Percentiles rank a stretch among this genome's conserved stretches.
Evolutionary conservation across 1,139 yeast genomes (phyloP).

Genomic region (Wickerhamomyces sp.): DNA sequence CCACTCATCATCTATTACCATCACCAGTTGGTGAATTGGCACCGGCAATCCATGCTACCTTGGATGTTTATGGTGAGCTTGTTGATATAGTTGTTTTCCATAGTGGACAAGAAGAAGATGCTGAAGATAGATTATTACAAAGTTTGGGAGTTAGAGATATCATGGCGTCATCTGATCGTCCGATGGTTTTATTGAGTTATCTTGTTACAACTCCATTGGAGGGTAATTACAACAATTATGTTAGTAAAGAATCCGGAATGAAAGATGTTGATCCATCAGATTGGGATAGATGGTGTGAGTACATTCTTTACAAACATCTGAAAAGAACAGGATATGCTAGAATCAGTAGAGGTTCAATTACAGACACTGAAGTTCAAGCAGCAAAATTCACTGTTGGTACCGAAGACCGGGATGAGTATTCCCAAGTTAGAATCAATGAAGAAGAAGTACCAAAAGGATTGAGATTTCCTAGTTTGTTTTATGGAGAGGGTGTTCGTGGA

Average conservation of each 20-base stretch:
- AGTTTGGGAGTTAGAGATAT: slow-evolving; percentile 69
- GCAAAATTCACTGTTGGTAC: slow-evolving; percentile 77
- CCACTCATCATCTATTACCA: slow-evolving; percentile 88
- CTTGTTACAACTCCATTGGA: slow-evolving; percentile 80
- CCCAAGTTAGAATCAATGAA: slow-evolving; percentile 53
- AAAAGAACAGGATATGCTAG: slow-evolving; percentile 92
- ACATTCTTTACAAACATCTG: slow-evolving; percentile 80
- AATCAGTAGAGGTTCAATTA: slow-evolving; percentile 86
- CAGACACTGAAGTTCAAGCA: slow-evolving; percentile 94
- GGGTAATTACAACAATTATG: slow-evolving; percentile 91
- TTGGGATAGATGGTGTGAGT: slow-evolving; percentile 99
- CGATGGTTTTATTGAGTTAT: slow-evolving; percentile 79
- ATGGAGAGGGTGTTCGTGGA: slow-evolving; percentile 93
- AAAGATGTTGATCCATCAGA: slow-evolving; percentile 89
- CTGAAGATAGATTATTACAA: slow-evolving; percentile 86
- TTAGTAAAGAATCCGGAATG: slow-evolving; percentile 79
- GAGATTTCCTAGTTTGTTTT: slow-evolving; percentile 76
- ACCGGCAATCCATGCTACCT: slow-evolving; percentile 95
- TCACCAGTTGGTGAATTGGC: slow-evolving; percentile 98
- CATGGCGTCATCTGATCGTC: slow-evolving; percentile 75
- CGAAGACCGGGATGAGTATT: slow-evolving; percentile 45
- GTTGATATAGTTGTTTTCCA: slow-evolving; percentile 96
- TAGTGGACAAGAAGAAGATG: slow-evolving; percentile 97
- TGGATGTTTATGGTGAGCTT: slow-evolving; percentile 79
- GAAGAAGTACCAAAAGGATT: slow-evolving; percentile 52